Base-by-base conservation (phyloP, 306 rosid species). In the Alnus rubra region DNA sequence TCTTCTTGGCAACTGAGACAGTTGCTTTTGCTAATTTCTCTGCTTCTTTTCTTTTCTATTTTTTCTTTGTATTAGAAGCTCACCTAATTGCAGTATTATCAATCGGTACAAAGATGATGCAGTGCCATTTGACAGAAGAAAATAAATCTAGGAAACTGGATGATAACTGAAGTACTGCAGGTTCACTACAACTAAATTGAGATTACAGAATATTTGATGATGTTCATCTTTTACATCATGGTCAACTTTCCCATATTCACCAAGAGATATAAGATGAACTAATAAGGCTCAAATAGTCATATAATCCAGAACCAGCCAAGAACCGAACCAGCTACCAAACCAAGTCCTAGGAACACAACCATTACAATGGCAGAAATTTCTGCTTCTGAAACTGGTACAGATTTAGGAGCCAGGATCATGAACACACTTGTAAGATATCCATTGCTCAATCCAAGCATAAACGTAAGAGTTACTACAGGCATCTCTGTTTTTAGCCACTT, bases 261-360 rank as follows among this genome's bases (percentile, higher is more conserved):
- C 35, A 19, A 28, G 14, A 15, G 7, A 63, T 69, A 33, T 1
- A 33, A 33, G 48, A 75, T 30, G 30, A 71, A 51, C 49, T 65
- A 50, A 50, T 23, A 48, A 13, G 45, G 71, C 51, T 88, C 82
- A 93, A 44, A 92, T 76, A 23, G 28, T 23, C 28, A 23, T 23
- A 23, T 23, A 60, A 88, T 87, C 98, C 98, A 93, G 77, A 93
- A 84, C 99, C 99, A 95, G 68, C 98, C 91, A 42, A 93, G 83
- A 37, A 93, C 88, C 0, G 99, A 95, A 63, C 99, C 98, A 64
- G 92, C 83, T 35, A 85, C 97, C 90, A 95, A 84, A 44, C 99
- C 97, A 3, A 93, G 82, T 42, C 97, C 99, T 5, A 95, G 87
- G 84, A 95, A 91, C 59, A 86, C 87, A 19, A 86, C 79, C 99